Percentiles rank a stretch among this genome's conserved stretches.
Conservation (phyloP, 805 yeast genomes). For the Metschnikowia dekortorum region DNA sequence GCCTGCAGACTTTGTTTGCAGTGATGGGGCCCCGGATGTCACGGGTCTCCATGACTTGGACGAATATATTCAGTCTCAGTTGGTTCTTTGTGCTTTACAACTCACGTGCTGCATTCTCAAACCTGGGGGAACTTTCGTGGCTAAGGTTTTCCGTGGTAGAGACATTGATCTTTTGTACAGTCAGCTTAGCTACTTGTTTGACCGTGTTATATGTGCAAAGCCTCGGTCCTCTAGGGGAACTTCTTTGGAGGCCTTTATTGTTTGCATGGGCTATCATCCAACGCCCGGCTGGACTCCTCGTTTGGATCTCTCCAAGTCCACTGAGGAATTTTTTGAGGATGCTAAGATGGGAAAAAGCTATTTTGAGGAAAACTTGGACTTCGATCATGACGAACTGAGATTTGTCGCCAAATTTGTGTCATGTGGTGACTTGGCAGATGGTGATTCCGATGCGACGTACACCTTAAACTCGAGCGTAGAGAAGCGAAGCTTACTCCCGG, state of each 20-base stretch:
- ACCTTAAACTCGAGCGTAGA: constrained; percentile 40
- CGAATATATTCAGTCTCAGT: constrained; percentile 94
- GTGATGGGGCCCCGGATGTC: constrained; percentile 99
- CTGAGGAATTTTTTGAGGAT: constrained; percentile 78
- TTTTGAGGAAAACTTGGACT: constrained; percentile 42
- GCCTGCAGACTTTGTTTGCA: constrained; percentile 91
- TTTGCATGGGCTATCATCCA: constrained; percentile 84
- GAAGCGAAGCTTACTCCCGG: constrained; percentile 71
- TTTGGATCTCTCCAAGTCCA: constrained; percentile 52
- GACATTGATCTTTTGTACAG: constrained; percentile 91
- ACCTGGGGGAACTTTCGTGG: constrained; percentile 91
- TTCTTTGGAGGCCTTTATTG: constrained; percentile 89
- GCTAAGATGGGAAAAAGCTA: constrained; percentile 52
- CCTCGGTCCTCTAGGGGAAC: constrained; percentile 95
- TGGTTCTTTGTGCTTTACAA: constrained; percentile 86
- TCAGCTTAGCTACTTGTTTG: constrained; percentile 85
- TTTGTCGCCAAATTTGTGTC: constrained; percentile 88
- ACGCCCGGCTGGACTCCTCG: constrained; percentile 79
- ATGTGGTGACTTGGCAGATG: constrained; percentile 85
- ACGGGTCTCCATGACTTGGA: constrained; percentile 96
- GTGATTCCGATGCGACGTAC: constrained; percentile 95
- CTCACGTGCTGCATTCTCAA: constrained; percentile 84
- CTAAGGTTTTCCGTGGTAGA: constrained; percentile 93
- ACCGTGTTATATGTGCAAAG: constrained; percentile 87
- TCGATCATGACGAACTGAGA: constrained; percentile 58